A percentile compares a stretch with the other conserved stretches of the same genome.
These are phyloP conservation scores for Micractinium conductrix DNA, from an alignment of 139 green algal genomes.

Conservation along the genomic window DNA sequence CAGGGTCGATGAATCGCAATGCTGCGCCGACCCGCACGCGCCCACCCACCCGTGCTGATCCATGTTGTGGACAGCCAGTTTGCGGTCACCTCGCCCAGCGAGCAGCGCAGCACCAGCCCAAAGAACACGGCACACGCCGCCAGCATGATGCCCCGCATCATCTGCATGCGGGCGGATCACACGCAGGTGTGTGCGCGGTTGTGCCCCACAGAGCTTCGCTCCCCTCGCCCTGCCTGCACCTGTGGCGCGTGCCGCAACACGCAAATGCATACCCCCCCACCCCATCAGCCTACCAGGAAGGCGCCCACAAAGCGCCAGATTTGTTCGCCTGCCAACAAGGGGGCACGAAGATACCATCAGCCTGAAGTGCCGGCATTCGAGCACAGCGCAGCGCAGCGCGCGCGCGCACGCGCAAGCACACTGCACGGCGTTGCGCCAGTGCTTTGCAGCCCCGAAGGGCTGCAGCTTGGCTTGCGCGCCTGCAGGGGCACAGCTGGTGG, in stretches of 20 bases:
- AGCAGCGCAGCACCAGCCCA: background rate
- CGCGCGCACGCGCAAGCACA: too few species aligned
- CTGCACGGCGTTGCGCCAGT: too few species aligned
- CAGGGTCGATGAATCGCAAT: too few species aligned
- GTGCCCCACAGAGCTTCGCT: background rate
- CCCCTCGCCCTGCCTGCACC: background rate
- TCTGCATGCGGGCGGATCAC: background rate
- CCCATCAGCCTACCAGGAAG: slow-evolving; percentile 44
- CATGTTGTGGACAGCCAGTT: slow-evolving; percentile 45
- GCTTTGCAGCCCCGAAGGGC: too few species aligned
- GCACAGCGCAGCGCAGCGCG: background rate
- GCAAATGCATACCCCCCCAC: too few species aligned
- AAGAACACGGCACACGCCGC: background rate
- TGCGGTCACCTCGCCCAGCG: slow-evolving; percentile 35
- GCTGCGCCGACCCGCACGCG: too few species aligned
- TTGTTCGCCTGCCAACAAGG: background rate
- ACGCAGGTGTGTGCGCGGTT: background rate
- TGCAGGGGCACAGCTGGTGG: too few species aligned
- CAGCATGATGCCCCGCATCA: slow-evolving; percentile 30
- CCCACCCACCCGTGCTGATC: slow-evolving; percentile 42
- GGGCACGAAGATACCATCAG: background rate
- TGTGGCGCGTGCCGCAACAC: too few species aligned
- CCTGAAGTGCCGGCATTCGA: background rate
- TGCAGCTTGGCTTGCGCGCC: too few species aligned
- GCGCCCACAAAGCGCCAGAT: slow-evolving; percentile 54